Conservation (phyloP, 2,329 filamentous ascomycete genomes). For the Periconia digitata region DNA sequence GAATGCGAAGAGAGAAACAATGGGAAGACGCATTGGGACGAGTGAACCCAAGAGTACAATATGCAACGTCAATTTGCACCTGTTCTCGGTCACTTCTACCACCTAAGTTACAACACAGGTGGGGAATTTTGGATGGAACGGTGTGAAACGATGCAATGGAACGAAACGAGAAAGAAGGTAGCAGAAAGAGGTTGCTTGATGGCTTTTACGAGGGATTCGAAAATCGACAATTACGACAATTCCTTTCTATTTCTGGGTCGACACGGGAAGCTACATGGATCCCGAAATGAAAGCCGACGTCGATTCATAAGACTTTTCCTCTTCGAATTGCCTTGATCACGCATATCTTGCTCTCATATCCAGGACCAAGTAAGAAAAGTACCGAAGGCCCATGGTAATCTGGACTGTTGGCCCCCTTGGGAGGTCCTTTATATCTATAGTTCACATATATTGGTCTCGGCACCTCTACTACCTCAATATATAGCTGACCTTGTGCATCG, state of each 20-base stretch:
- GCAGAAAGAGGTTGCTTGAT: background rate
- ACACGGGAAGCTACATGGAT: background rate
- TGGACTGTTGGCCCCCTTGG: background rate
- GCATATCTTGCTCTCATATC: background rate
- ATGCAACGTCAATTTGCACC: background rate
- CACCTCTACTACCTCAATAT: background rate
- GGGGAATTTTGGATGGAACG: background rate
- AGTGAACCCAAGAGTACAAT: background rate
- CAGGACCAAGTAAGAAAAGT: background rate
- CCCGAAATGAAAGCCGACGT: background rate
- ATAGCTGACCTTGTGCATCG: background rate
- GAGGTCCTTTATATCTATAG: background rate
- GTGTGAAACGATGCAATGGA: background rate
- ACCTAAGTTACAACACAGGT: background rate
- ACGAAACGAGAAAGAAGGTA: background rate
- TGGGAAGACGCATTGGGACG: background rate
- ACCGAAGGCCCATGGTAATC: background rate
- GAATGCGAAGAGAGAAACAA: background rate
- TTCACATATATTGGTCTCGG: background rate
- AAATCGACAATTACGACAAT: background rate
- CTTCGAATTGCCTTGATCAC: background rate
- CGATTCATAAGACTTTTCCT: no score
- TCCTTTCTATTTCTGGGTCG: background rate
- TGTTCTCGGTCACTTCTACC: background rate
- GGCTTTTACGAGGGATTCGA: background rate